phyloP scores from a whole-genome alignment of 495 filamentous ascomycete genomes.

The Aspergillus campestris region DNA sequence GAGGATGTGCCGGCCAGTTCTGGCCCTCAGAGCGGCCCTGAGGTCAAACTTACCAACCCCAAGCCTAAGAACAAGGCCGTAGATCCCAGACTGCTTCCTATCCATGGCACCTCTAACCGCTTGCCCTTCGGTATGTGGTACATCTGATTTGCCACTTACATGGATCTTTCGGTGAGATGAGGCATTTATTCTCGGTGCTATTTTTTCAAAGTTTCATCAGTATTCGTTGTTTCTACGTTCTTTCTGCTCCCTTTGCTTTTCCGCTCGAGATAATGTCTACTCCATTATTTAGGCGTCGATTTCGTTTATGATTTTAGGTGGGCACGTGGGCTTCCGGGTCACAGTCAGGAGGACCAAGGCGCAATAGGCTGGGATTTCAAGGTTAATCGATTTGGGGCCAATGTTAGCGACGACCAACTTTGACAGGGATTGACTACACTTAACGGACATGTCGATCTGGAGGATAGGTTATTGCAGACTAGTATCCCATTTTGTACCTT shows the following conservation, averaged over 20 bases:
- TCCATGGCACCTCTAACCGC: constrained; percentile 22
- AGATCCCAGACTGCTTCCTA: constrained; percentile 25
- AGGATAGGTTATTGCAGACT: not conserved
- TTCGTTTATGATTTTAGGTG: too few species aligned
- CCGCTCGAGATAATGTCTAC: too few species aligned
- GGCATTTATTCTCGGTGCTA: not conserved
- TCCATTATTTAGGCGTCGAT: too few species aligned
- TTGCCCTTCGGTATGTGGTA: constrained; percentile 36
- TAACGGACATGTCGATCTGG: not conserved
- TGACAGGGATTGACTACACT: too few species aligned
- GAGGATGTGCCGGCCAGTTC: constrained; percentile 29
- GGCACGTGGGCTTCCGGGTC: too few species aligned
- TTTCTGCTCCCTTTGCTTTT: too few species aligned
- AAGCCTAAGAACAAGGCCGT: constrained; percentile 23
- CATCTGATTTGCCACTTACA: constrained; percentile 13
- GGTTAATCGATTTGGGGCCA: too few species aligned
- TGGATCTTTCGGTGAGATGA: not conserved
- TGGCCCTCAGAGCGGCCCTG: constrained; percentile 37
- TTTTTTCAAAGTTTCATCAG: not conserved
- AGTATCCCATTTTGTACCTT: constrained; percentile 2
- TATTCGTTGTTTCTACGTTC: not conserved
- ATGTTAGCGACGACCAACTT: too few species aligned
- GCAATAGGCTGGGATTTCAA: too few species aligned
- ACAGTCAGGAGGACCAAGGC: too few species aligned
- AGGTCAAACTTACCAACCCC: constrained; percentile 27